These are phyloP conservation scores for Tritrichomonas musculus DNA, from an alignment of 208 protist species.

Conservation along the genomic window DNA sequence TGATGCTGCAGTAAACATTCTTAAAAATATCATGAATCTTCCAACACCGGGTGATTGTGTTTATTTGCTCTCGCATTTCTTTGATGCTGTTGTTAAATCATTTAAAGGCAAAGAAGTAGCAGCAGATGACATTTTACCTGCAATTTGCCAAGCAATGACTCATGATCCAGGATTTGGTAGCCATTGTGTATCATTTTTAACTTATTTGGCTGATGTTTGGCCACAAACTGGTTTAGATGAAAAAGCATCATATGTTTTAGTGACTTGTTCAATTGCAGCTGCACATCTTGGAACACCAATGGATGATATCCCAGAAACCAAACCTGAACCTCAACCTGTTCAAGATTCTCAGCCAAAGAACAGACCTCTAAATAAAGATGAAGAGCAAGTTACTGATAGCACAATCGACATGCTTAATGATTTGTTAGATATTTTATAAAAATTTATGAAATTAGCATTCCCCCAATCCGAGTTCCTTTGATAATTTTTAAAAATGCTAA, in stretches of 20 bases:
- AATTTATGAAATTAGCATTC: neutral
- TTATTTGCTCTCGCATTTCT: neutral
- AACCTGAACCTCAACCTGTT: no score
- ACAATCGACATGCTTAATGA: no score
- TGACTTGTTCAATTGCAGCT: neutral
- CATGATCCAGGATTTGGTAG: neutral
- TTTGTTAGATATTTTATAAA: no score
- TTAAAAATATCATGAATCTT: neutral
- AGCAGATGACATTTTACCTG: neutral
- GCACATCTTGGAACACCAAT: neutral
- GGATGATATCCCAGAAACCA: no score
- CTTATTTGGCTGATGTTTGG: neutral
- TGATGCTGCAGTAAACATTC: neutral
- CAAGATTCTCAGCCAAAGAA: no score
- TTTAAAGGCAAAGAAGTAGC: neutral
- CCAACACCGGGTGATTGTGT: neutral
- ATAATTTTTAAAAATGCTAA: neutral
- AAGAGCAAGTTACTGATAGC: no score
- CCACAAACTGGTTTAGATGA: neutral
- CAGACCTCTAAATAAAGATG: no score
- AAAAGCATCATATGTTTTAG: neutral
- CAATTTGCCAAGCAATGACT: neutral
- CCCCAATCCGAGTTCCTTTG: neutral
- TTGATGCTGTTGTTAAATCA: neutral
- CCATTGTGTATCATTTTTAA: conserved; percentile 22